Conservation (phyloP, 1,284 basidiomycete genomes). For the Cutaneotrichosporon cyanovorans region DNA sequence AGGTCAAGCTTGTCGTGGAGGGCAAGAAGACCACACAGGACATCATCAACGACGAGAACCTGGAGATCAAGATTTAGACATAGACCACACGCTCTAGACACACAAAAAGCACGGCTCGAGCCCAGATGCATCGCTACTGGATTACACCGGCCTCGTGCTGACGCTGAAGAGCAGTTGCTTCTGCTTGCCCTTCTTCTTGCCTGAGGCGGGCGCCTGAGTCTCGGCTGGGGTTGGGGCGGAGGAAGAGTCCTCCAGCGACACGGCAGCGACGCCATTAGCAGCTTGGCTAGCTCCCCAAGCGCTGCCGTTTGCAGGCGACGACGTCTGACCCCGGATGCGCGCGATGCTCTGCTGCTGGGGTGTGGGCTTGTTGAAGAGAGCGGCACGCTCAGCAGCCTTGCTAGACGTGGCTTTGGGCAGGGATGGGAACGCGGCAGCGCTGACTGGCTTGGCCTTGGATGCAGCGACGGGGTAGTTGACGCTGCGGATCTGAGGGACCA, state of each 20-base stretch:
- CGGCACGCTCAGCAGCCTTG: constrained; percentile 34
- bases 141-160: constrained; percentile 31
- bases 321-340: constrained; percentile 57
- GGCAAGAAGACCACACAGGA: constrained; percentile 33
- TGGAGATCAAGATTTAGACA: background rate
- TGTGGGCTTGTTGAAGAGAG: constrained; percentile 50
- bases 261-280: constrained; percentile 15
- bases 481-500: constrained; percentile 33
- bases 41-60: constrained; percentile 27
- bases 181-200: constrained; percentile 60
- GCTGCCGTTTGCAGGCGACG: constrained; percentile 43
- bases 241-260: constrained; percentile 16
- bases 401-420: constrained; percentile 50
- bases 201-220: constrained; percentile 1
- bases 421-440: constrained; percentile 63
- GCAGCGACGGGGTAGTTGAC: constrained; percentile 31
- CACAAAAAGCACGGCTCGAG: too few species aligned
- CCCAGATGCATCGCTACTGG: background rate
- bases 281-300: constrained; percentile 15
- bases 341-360: constrained; percentile 60
- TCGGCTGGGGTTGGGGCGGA: background rate
- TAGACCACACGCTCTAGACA: too few species aligned
- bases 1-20: constrained; percentile 59
- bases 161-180: constrained; percentile 72
- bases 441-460: constrained; percentile 13